Base-by-base conservation (phyloP, 139 green algal genomes). In the Axilococcus clingmanii region DNA sequence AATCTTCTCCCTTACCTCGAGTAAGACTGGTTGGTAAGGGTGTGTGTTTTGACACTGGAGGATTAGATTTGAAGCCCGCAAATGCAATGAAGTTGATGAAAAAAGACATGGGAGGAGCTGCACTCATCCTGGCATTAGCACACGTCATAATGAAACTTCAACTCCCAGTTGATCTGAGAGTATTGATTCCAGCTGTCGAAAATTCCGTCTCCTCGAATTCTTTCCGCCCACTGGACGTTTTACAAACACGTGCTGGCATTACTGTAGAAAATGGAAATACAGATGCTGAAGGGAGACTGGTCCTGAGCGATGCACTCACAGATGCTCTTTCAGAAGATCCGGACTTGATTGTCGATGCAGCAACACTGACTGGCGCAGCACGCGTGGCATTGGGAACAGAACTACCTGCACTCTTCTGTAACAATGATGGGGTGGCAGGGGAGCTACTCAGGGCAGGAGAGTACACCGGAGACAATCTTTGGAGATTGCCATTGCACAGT, bases 301-400 rank as follows among this genome's bases (percentile, higher is more conserved):
- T 87, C 25, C 52, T 87, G 47, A 57, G 50, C 36, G 79, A 87
- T 38, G 65, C 63, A 6, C 50, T 87, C 8, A 38, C 48, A 7
- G 68, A 70, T 25, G 57, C 68, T 2, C 40, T 69, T 8, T 30
- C 34, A 4, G 50, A 47, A 3, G n/a, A 20, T 6, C 78, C 78
- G 0, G 78, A 87, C 44, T 42, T 85, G 25, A 23, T 87, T 22
- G 24, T 87, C 3, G 79, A 87, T 52, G 69, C 61, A 16, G 79
- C 79, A 20, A 87, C 79, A 22, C 63, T 85, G 1, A 87, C 79
- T 41, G 79, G 79, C 19, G 79, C 79, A n/a, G 77, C 77, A 1
- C 50, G 79, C 5, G 61, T 66, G 19, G 79, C 76, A 3, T 59
- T 87, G 15, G 79, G 79, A 14, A 41, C 70, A 14, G 74, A 83